Conservation (phyloP, 2,329 filamentous ascomycete genomes). For the Ceratocystis cacaofunesta region DNA sequence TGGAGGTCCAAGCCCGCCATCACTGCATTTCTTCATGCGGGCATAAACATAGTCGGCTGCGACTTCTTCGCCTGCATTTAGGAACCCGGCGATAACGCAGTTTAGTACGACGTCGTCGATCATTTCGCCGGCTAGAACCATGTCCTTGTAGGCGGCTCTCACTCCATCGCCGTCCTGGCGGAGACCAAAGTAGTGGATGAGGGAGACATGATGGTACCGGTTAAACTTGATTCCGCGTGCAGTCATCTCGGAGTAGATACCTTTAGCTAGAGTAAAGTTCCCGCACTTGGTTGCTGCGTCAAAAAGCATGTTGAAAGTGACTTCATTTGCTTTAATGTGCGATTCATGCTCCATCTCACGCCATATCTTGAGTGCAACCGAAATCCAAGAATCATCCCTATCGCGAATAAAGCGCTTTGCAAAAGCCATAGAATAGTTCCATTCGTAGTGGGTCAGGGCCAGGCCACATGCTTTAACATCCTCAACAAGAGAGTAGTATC, state of each 20-base stretch:
- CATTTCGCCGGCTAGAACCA: constrained; percentile 74
- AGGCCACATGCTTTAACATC: constrained; percentile 67
- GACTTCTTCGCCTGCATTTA: constrained; percentile 58
- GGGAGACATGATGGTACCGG: constrained; percentile 64
- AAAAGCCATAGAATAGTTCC: constrained; percentile 73
- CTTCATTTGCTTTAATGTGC: constrained; percentile 48
- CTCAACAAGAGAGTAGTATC: constrained; percentile 69
- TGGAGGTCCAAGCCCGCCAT: constrained; percentile 12
- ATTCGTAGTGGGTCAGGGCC: constrained; percentile 51
- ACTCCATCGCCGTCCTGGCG: constrained; percentile 58
- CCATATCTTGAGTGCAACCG: constrained; percentile 61
- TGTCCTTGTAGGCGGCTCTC: constrained; percentile 61
- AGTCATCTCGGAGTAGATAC: constrained; percentile 70
- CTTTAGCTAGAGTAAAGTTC: constrained; percentile 70
- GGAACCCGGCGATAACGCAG: constrained; percentile 64
- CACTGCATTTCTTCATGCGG: constrained; percentile 58
- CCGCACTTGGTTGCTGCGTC: constrained; percentile 74
- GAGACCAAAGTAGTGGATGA: constrained; percentile 75
- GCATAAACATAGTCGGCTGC: constrained; percentile 70
- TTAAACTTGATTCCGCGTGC: constrained; percentile 52
- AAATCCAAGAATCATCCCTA: constrained; percentile 9
- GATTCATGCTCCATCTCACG: constrained; percentile 71
- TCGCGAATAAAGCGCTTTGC: constrained; percentile 54
- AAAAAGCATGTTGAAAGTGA: constrained; percentile 91
- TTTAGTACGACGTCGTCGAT: constrained; percentile 81